Percentiles rank a stretch among this genome's conserved stretches.
Evolutionary conservation across 2,329 filamentous ascomycete genomes (phyloP).

Genomic region (Sarocladium oryzae): DNA sequence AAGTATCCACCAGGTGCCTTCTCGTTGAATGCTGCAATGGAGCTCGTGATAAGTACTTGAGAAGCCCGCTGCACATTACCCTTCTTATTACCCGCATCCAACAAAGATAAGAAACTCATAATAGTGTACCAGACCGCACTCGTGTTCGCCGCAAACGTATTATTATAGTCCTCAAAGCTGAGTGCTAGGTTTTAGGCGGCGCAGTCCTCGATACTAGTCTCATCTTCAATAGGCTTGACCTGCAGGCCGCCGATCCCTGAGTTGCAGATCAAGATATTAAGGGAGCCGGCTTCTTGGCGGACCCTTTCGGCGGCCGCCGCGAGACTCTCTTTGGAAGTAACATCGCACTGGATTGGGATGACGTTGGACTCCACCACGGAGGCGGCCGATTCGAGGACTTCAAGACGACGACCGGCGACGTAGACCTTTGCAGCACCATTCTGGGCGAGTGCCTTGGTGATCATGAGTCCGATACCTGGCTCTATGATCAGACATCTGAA

Average conservation of each 20-base stretch:
- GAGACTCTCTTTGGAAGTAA: conserved; percentile 47
- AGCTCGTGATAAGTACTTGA: conserved; percentile 65
- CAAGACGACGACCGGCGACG: conserved; percentile 48
- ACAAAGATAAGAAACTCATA: conserved; percentile 63
- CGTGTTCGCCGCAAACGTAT: conserved; percentile 65
- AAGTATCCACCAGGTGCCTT: conserved; percentile 66
- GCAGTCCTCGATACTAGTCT: conserved; percentile 39
- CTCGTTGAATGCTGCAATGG: conserved; percentile 69
- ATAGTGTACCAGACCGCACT: conserved; percentile 68
- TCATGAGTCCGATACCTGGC: conserved; percentile 56
- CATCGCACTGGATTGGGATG: conserved; percentile 42
- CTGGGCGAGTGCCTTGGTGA: conserved; percentile 45
- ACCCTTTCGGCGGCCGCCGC: conserved; percentile 54
- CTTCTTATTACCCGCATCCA: conserved; percentile 58
- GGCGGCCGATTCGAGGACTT: conserved; percentile 43
- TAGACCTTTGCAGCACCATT: conserved; percentile 54
- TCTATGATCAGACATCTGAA: not conserved
- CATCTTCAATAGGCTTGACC: conserved; percentile 25
- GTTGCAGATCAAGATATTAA: conserved; percentile 66
- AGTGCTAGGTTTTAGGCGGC: conserved; percentile 42
- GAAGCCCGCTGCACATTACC: conserved; percentile 48
- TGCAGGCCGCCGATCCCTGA: conserved; percentile 63
- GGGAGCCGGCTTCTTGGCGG: conserved; percentile 51
- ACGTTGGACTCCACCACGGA: conserved; percentile 34
- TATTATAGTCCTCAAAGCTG: conserved; percentile 57